Base-by-base conservation (phyloP, 1,284 basidiomycete genomes). In the Rhodotorula sp. region DNA sequence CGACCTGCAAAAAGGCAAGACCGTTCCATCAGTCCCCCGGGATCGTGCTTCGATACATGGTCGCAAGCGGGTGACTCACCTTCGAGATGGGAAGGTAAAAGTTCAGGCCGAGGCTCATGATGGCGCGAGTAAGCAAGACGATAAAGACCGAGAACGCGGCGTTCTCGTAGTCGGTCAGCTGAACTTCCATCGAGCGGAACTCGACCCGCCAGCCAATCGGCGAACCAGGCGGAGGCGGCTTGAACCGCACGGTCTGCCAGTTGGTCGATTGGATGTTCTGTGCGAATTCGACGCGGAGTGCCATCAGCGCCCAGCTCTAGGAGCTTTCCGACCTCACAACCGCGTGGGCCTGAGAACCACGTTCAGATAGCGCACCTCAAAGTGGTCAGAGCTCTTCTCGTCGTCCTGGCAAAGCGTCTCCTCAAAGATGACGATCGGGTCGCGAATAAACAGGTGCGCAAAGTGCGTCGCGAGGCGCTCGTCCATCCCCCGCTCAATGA, bases 241-340 rank as follows among this genome's bases (percentile, higher is more conserved):
- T 99, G 87, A 99, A 99, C 47, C 97, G 89, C 68, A 99, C 86
- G 0, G 97, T 98, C 83, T 99, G 97, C 97, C 97, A 99, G 81
- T 99, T 99, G 15, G 97, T 99, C 10, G 94, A 97, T 87, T 99
- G 97, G 49, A 99, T 90, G 80, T 98, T 99, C 90, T 93, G 74
- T 16, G n/a, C 34, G 34, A 6, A 34, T 34, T 34, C 34, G 34
- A 34, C 34, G 34, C 34, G 34, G 34, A 34, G 34, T 34, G 34
- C 34, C 34, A 34, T 34, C 34, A 34, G 34, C 34, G 4, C 34
- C 34, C 34, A 7, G 34, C 34, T 34, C 34, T 34, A 34, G 34
- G 34, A 7, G 34, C 34, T 34, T 34, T 34, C 34, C 5, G 34
- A 34, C 5, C 34, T 34, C 34, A 34, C 34, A 26, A n/a, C 0